Evolutionary conservation across 140 eudicot species (phyloP), one percentile per base, ranked within the genome.

Genomic region (Bidens hawaiensis): DNA sequence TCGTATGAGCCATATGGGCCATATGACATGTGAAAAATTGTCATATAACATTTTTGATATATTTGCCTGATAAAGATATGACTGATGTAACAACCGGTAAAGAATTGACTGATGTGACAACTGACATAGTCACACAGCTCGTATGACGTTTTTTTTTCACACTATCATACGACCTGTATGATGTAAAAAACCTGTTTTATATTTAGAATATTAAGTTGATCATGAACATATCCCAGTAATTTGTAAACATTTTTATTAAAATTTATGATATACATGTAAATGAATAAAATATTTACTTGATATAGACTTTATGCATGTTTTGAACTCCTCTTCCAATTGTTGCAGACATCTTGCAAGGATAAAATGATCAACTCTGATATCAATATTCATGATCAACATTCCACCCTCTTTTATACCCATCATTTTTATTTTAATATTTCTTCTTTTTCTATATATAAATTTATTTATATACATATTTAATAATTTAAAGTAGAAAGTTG

Each of bases 281-380:
- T 36, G 14, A 53, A 31, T n/a, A 47, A 60, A 21, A n/a, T n/a
- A 17, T 72, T 83, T 87, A 87, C 96, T 84, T 87, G 89, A 76
- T 69, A 60, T 78, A 87, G 62, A 70, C 17, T 9, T 70, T 67
- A 70, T 81, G 79, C 68, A 87, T 74, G 78, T 85, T 81, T 56
- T 87, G 96, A 34, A 93, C 93, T 67, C 93, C 96, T 79, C 88
- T 83, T 60, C 93, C 82, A 38, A 78, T 76, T 67, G 88, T 5
- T 41, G 86, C 52, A 76, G 95, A 80, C 95, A 87, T 87, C 63
- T 73, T 75, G 54, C 61, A 41, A 43, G 66, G 10, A 60, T 31
- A 23, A n/a, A n/a, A n/a, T n/a, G n/a, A n/a, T n/a, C 38, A 34
- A 51, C 48, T 42, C 25, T 56, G 24, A 60, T 59, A 21, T 47